Base-by-base conservation (phyloP, 139 green algal genomes). In the Pseudopediastrum boryanum region DNA sequence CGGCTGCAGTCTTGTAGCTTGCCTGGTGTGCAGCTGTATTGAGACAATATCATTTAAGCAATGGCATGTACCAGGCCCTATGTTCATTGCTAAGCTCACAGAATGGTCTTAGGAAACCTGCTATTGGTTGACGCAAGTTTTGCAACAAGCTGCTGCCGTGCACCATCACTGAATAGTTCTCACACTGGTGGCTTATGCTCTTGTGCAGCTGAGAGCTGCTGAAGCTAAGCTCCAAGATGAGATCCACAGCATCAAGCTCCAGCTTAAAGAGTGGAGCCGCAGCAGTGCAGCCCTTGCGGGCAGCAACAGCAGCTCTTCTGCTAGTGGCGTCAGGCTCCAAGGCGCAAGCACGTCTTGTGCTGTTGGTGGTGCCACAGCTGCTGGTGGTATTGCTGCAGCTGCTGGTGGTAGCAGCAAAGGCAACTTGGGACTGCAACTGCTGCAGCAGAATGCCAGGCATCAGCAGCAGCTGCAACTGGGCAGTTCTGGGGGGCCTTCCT, bases 181-280 rank as follows among this genome's bases (percentile, higher is more conserved):
- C 48, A 19, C 48, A 19, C 16, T 19, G 16, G 48, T 19, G 16
- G 48, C 48, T 58, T 16, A 58, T 19, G 48, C 48, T 58, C 16
- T 19, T 58, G n/a, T 13, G 10, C 54, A 64, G 54, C 54, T 64
- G 54, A 25, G 54, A 25, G 54, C 54, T 6, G 5, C n/a, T 8
- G 8, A 64, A 27, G 54, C 54, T 6, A 27, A 25, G 54, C 54
- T 64, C 8, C n/a, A 64, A 27, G 7, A 25, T 9, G 54, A 64
- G 54, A 25, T 64, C 5, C 8, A 6, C 7, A 7, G n/a, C n/a
- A 27, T 64, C 54, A 25, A 38, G 54, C 8, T 7, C n/a, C n/a
- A 64, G 54, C 54, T n/a, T n/a, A n/a, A n/a, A n/a, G n/a, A n/a
- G n/a, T 64, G 54, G 54, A 13, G 61, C 61, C 25, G 61, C 31